Conservation (phyloP, 228 moss, liverwort and hornwort species). For the Sphagnum fallax region DNA sequence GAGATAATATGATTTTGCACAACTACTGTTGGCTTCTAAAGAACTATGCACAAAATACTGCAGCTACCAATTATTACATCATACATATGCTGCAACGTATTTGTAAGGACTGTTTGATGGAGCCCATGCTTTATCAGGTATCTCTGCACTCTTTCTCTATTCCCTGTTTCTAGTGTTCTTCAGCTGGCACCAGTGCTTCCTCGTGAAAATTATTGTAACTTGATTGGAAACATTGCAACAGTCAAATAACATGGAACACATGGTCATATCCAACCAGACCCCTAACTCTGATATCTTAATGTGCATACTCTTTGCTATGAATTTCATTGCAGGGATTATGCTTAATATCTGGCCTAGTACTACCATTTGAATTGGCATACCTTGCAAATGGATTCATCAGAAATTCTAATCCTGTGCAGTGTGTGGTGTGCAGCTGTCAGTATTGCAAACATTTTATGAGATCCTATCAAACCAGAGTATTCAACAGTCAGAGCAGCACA, state of each 20-base stretch:
- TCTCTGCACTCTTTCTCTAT: not conserved
- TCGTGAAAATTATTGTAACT: no score
- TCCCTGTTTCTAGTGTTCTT: not conserved
- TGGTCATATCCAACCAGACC: no score
- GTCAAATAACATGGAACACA: no score
- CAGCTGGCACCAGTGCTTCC: not conserved
- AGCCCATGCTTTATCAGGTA: constrained; percentile 97
- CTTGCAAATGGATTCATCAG: no score
- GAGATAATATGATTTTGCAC: constrained; percentile 62
- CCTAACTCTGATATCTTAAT: not conserved
- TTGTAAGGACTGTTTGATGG: constrained; percentile 71
- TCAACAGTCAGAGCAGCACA: constrained; percentile 62
- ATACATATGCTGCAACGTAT: constrained; percentile 90
- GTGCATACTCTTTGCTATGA: no score
- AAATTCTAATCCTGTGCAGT: no score
- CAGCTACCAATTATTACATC: constrained; percentile 74
- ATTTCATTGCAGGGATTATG: no score
- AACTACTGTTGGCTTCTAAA: constrained; percentile 95
- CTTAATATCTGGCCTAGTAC: no score
- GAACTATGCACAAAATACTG: constrained; percentile 57
- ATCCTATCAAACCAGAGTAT: constrained; percentile 60
- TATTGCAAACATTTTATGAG: constrained; percentile 74
- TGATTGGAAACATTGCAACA: no score
- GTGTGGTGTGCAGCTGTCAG: constrained; percentile 52
- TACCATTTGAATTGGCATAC: no score